phyloP scores from a whole-genome alignment of 2,329 filamentous ascomycete species.

The Microcyclospora tardicrescens region DNA sequence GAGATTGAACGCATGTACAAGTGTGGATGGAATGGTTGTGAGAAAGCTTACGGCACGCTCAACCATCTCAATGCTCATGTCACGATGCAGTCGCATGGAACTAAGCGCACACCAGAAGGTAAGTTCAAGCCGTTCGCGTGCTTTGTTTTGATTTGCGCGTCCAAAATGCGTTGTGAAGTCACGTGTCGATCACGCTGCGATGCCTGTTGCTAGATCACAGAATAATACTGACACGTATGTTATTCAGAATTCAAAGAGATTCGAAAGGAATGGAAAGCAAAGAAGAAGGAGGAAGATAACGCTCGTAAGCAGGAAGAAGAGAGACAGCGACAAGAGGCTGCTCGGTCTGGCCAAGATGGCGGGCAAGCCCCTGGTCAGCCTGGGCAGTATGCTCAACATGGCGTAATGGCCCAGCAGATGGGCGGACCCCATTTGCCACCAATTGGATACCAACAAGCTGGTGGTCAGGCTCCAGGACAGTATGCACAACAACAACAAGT shows the following conservation, averaged over 20 bases:
- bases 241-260: conserved; percentile 92
- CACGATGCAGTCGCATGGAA: conserved; percentile 94
- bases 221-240: background rate
- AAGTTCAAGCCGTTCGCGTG: conserved; percentile 28
- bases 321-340: conserved; percentile 55
- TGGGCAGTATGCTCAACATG: conserved; percentile 30
- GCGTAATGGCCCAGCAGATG: conserved; percentile 34
- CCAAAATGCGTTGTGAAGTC: background rate
- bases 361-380: conserved; percentile 35
- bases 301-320: conserved; percentile 84
- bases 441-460: conserved; percentile 38
- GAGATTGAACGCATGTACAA: conserved; percentile 99
- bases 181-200: background rate
- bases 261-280: conserved; percentile 96
- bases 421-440: conserved; percentile 37
- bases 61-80: conserved; percentile 98
- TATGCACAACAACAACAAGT: conserved; percentile 33
- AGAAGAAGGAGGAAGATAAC: conserved; percentile 97
- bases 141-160: conserved; percentile 2
- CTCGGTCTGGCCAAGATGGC: conserved; percentile 41
- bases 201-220: no score
- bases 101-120: conserved; percentile 96
- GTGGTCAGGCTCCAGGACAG: conserved; percentile 30
- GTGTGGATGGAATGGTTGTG: conserved; percentile 95
- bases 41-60: conserved; percentile 94